Evolutionary conservation across 768 basidiomycete genomes (phyloP).

Genomic region (Agrocybe chaxingu): DNA sequence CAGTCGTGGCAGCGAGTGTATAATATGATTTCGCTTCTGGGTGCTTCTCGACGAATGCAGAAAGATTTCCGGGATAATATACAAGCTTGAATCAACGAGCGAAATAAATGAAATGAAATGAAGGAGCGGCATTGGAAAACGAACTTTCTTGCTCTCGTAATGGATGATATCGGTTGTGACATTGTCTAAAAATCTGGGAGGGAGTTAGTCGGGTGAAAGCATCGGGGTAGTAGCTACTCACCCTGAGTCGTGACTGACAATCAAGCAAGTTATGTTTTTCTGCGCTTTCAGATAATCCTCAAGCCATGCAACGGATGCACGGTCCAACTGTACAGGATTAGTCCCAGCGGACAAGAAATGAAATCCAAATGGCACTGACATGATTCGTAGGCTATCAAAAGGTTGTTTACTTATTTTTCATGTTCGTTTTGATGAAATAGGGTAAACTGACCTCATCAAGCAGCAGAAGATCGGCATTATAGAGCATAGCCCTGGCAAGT

Average conservation of each 20-base stretch:
- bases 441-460: conserved; percentile 68
- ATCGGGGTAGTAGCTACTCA: conserved; percentile 29
- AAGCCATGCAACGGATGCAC: conserved; percentile 86
- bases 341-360: not conserved
- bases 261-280: conserved; percentile 83
- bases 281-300: conserved; percentile 84
- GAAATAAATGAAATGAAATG: conserved; percentile 6
- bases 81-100: conserved; percentile 54
- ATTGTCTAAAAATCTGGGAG: conserved; percentile 81
- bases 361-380: conserved; percentile 39
- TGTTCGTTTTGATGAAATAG: conserved; percentile 2
- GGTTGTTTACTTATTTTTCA: not conserved
- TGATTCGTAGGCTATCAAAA: conserved; percentile 80
- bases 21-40: conserved; percentile 97
- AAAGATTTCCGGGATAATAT: conserved; percentile 92
- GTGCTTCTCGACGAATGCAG: conserved; percentile 82
- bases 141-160: conserved; percentile 90
- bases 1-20: conserved; percentile 87
- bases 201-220: not conserved
- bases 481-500: conserved; percentile 93
- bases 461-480: conserved; percentile 83
- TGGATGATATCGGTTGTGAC: conserved; percentile 97
- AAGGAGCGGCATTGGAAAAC: conserved; percentile 10
- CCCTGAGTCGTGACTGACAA: conserved; percentile 97
- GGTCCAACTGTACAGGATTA: conserved; percentile 55